Evolutionary conservation across 345 rosid genomes (phyloP), one percentile per base, ranked within the genome.

Genomic region (Hypericum androsaemum): DNA sequence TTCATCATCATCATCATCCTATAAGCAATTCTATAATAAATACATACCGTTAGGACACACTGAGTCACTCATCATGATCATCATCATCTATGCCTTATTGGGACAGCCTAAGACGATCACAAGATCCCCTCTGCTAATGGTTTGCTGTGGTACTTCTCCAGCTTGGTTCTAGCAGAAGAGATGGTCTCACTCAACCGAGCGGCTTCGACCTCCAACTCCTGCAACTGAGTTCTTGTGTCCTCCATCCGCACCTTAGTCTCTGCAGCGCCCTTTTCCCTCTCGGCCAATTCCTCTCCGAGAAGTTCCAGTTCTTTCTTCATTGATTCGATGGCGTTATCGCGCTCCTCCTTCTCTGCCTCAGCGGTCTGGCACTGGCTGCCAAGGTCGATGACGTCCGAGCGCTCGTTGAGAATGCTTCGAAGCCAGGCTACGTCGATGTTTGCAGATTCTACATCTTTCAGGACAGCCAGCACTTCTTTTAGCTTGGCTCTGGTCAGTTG

Each of bases 391-490:
- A 75, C 84, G 60, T 76, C 86, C 14, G 52, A 53, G 40, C 83
- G 68, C 59, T 82, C 83, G 8, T 71, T 62, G 37, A 88, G 83
- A 50, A 77, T 44, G 12, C 39, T 50, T 3, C 71, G 83, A 7
- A 89, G 74, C 97, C 97, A 86, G 6, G 50, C 45, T 5, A 83
- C 82, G 13, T 83, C 75, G 9, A 89, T 82, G 51, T 60, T 74
- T 0, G 82, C 80, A 13, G 88, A 70, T 28, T 89, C 95, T 37
- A 86, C 77, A 53, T 89, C 97, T 64, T 80, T 89, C 28, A 89
- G 78, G 41, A 85, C 88, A 12, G 94, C 85, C 51, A 71, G 50
- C 64, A 81, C 73, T 62, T 89, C 97, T 45, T 52, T 81, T 15
- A 83, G 59, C 44, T 81, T 82, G 11, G 84, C 55, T 62, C 76